These are phyloP conservation scores for Penicillium cosmopolitanum DNA, from an alignment of 495 filamentous ascomycete species.

Conservation along the genomic window DNA sequence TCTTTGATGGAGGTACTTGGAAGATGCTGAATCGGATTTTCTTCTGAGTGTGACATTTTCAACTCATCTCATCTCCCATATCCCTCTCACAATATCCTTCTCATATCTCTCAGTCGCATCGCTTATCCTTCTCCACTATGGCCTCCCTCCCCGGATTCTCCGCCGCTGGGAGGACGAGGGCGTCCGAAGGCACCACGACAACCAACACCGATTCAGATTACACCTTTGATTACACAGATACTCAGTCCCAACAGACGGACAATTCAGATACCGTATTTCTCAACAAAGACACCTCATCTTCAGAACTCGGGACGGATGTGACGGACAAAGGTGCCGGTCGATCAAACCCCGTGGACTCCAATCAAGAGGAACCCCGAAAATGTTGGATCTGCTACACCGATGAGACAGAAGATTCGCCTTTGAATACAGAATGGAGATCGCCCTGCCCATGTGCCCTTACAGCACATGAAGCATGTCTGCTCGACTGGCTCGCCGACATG, in stretches of 20 bases:
- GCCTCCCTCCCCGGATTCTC: constrained; percentile 43
- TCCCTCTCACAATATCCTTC: neutral
- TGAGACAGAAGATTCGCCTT: constrained; percentile 72
- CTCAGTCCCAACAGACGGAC: constrained; percentile 30
- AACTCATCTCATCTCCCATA: neutral
- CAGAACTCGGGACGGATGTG: constrained; percentile 20
- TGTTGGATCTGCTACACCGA: constrained; percentile 96
- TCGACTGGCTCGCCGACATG: constrained; percentile 86
- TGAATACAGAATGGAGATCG: constrained; percentile 75
- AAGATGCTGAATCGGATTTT: constrained; percentile 14
- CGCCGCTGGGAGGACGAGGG: constrained; percentile 33
- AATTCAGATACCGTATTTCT: constrained; percentile 49
- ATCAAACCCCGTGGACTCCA: constrained; percentile 20
- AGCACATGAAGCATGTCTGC: constrained; percentile 87
- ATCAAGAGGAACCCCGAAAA: constrained; percentile 58
- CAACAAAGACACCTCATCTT: constrained; percentile 37
- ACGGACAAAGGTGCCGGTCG: constrained; percentile 22
- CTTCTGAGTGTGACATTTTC: constrained; percentile 2
- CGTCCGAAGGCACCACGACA: constrained; percentile 34
- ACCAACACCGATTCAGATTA: constrained; percentile 25
- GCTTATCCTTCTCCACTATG: constrained; percentile 29
- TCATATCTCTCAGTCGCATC: neutral
- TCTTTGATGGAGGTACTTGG: neutral
- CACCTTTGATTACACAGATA: constrained; percentile 7
- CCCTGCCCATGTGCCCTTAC: constrained; percentile 88